phyloP scores from a whole-genome alignment of 2,329 filamentous ascomycete species.

The Tympanopsis confertula region DNA sequence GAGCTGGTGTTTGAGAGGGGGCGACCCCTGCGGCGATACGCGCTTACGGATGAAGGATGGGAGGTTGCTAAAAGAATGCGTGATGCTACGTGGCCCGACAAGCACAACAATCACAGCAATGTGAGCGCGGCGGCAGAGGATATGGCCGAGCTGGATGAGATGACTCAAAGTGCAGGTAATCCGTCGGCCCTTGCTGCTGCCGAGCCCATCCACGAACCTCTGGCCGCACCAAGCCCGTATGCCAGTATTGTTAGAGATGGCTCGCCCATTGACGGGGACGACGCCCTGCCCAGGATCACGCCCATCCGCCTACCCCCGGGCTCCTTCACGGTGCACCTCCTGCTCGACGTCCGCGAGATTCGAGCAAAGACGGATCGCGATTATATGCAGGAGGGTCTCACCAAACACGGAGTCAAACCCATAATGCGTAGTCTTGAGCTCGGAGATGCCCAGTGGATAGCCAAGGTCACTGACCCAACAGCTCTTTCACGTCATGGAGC shows the following conservation, averaged over 20 bases:
- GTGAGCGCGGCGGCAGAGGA: not conserved
- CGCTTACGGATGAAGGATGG: conserved; percentile 36
- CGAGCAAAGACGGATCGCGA: conserved; percentile 62
- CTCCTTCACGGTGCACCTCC: conserved; percentile 59
- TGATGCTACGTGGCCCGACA: conserved; percentile 11
- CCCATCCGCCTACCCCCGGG: conserved; percentile 52
- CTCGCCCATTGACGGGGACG: conserved; percentile 3
- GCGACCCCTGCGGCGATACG: conserved; percentile 31
- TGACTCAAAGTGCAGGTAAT: too few species aligned
- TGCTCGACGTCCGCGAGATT: conserved; percentile 67
- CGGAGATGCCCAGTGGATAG: conserved; percentile 71
- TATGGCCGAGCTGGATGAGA: not conserved
- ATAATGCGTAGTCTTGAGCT: conserved; percentile 60
- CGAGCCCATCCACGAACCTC: not conserved
- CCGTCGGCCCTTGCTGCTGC: too few species aligned
- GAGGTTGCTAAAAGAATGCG: conserved; percentile 31
- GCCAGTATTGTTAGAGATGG: conserved; percentile 4
- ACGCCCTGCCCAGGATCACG: conserved; percentile 25
- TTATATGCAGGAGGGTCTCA: conserved; percentile 64
- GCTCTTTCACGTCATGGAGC: conserved; percentile 42
- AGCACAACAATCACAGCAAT: too few species aligned
- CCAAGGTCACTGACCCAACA: conserved; percentile 51
- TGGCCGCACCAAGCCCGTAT: too few species aligned
- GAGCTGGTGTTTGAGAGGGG: conserved; percentile 36
- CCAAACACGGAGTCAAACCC: conserved; percentile 51